A percentile compares a stretch with the other conserved stretches of the same genome.
phyloP scores from a whole-genome alignment of 1,284 basidiomycete species.

The Schizophyllum commune region DNA sequence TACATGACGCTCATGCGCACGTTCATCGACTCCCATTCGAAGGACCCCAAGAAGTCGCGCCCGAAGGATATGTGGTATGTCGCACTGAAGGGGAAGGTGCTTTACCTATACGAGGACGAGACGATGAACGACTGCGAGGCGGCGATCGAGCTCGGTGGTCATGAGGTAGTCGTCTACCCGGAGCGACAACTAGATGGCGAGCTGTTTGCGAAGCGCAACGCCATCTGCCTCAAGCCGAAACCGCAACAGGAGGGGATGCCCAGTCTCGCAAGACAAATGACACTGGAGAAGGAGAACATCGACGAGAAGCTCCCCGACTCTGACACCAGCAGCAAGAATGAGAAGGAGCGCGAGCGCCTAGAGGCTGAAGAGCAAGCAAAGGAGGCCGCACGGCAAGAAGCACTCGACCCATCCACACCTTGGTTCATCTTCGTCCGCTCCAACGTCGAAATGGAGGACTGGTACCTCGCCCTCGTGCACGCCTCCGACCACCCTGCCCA shows the following conservation, averaged over 20 bases:
- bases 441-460: conserved; percentile 89
- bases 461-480: conserved; percentile 87
- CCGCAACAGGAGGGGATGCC: conserved; percentile 27
- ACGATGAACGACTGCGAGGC: conserved; percentile 80
- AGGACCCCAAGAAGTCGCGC: conserved; percentile 68
- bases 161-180: conserved; percentile 69
- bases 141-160: conserved; percentile 71
- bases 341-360: conserved; percentile 36
- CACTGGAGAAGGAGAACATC: conserved; percentile 30
- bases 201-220: conserved; percentile 82
- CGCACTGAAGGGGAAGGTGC: conserved; percentile 79
- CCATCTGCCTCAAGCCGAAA: conserved; percentile 69
- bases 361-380: conserved; percentile 36
- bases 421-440: conserved; percentile 89
- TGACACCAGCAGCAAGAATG: conserved; percentile 26
- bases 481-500: conserved; percentile 55
- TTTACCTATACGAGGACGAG: conserved; percentile 91
- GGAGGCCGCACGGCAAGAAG: conserved; percentile 42
- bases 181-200: conserved; percentile 72
- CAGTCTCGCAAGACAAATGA: conserved; percentile 50
- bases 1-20: conserved; percentile 66
- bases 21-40: conserved; percentile 68
- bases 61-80: conserved; percentile 88
- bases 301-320: conserved; percentile 32
- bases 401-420: conserved; percentile 46